These are phyloP conservation scores for Talaromyces piceae DNA, from an alignment of 2,329 filamentous ascomycete species.

Conservation along the genomic window DNA sequence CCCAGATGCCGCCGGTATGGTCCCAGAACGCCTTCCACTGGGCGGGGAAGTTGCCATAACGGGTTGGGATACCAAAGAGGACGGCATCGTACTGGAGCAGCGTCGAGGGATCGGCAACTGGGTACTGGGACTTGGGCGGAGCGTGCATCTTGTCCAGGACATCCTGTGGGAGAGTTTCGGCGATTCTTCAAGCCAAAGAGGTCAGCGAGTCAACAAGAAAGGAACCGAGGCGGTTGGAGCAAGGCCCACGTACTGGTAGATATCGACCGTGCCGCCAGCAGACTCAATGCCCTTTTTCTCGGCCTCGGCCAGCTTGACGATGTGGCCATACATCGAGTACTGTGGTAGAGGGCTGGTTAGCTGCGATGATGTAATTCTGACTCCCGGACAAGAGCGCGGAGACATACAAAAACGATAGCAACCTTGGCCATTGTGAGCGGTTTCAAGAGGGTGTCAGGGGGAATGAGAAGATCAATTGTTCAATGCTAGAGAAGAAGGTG, in stretches of 20 bases:
- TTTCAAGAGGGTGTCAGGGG: not conserved
- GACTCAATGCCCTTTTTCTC: slow-evolving; percentile 86
- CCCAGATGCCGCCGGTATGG: slow-evolving; percentile 79
- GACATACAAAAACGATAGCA: slow-evolving; percentile 78
- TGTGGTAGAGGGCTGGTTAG: slow-evolving; percentile 29
- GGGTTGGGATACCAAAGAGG: slow-evolving; percentile 89
- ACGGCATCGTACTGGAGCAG: slow-evolving; percentile 78
- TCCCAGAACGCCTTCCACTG: slow-evolving; percentile 91
- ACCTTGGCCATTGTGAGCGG: slow-evolving; percentile 68
- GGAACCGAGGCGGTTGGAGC: not conserved
- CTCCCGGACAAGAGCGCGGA: not conserved
- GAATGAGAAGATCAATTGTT: not conserved
- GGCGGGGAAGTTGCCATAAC: slow-evolving; percentile 93
- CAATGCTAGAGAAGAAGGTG: not conserved
- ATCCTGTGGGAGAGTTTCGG: slow-evolving; percentile 79
- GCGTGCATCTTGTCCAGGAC: slow-evolving; percentile 89
- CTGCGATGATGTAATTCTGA: not conserved
- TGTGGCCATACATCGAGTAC: slow-evolving; percentile 95
- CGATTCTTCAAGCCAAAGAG: slow-evolving; percentile 51
- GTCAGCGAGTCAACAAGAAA: slow-evolving; percentile 7
- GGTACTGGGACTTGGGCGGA: slow-evolving; percentile 63
- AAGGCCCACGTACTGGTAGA: slow-evolving; percentile 63
- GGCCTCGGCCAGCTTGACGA: slow-evolving; percentile 73
- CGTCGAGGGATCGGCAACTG: slow-evolving; percentile 52
- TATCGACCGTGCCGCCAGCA: slow-evolving; percentile 71